Percentiles rank a stretch among this genome's conserved stretches.
These are phyloP conservation scores for Plasmodium falciparum DNA, from an alignment of 169 alveolate genomes.

Conservation along the genomic window DNA sequence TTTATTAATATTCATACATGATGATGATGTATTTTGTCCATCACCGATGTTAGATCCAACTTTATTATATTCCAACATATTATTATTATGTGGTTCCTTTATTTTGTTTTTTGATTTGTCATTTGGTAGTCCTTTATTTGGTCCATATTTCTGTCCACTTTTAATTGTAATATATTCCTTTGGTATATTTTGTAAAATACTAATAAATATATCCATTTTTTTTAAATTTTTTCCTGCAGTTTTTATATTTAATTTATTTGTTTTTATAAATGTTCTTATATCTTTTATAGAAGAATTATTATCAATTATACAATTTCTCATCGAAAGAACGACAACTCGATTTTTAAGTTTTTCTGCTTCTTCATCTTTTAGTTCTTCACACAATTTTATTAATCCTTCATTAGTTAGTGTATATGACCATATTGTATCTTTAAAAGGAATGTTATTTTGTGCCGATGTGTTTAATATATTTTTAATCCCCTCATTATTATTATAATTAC, in stretches of 20 bases:
- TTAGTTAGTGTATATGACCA: conserved; percentile 25
- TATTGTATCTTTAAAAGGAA: not conserved
- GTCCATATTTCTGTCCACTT: not conserved
- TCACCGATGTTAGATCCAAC: not conserved
- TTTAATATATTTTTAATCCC: not conserved
- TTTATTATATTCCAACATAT: not conserved
- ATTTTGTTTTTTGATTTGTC: not conserved
- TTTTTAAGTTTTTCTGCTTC: conserved; percentile 14
- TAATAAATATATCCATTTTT: conserved; percentile 80
- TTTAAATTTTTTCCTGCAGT: conserved; percentile 85
- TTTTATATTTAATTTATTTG: conserved; percentile 82
- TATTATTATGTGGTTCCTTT: not conserved
- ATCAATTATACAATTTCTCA: conserved; percentile 78
- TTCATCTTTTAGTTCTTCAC: conserved; percentile 47
- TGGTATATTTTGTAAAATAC: conserved; percentile 80
- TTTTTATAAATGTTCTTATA: conserved; percentile 83
- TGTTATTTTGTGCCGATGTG: not conserved
- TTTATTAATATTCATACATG: not conserved
- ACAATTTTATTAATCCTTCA: conserved; percentile 41
- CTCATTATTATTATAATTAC: not conserved
- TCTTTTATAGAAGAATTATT: conserved; percentile 82
- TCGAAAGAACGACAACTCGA: conserved; percentile 28
- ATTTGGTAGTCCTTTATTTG: not conserved
- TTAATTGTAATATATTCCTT: conserved; percentile 56
- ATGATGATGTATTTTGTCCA: not conserved